Conservation (phyloP, 2,329 filamentous ascomycete species). For the Rhynchosporium graminicola region DNA sequence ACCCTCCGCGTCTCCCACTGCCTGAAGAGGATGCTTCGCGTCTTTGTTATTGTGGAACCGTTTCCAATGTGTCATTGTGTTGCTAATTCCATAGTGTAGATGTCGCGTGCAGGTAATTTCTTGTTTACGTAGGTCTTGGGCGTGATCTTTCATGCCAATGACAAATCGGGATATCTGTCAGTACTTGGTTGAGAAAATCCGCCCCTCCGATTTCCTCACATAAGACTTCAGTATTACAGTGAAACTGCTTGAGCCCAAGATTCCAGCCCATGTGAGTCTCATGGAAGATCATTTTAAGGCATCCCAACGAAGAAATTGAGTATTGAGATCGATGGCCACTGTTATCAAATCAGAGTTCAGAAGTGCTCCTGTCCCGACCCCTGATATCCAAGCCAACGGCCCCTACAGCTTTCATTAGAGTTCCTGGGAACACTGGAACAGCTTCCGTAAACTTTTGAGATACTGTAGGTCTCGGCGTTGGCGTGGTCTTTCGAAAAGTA, state of each 20-base stretch:
- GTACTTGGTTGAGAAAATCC: too few species aligned
- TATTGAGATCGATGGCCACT: not conserved
- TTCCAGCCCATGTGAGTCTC: not conserved
- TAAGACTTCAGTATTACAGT: too few species aligned
- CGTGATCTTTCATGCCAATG: too few species aligned
- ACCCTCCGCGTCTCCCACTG: not conserved
- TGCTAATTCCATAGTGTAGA: not conserved
- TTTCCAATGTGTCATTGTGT: not conserved
- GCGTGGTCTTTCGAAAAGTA: too few species aligned
- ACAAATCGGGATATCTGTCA: too few species aligned
- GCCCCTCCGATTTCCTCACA: too few species aligned
- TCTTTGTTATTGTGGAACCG: not conserved
- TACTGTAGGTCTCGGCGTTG: not conserved
- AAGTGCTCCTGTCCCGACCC: not conserved
- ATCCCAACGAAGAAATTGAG: not conserved
- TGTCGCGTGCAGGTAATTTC: not conserved
- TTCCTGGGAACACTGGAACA: slow-evolving; percentile 11
- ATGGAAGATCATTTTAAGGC: not conserved
- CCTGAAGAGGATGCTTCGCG: not conserved
- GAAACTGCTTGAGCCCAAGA: too few species aligned
- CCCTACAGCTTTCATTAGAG: not conserved
- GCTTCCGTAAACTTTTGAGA: slow-evolving; percentile 1
- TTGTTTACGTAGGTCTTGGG: not conserved
- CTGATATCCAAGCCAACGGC: slow-evolving; percentile 2
- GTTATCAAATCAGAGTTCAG: not conserved